Evolutionary conservation across 2,329 filamentous ascomycete genomes (phyloP), one percentile per base, ranked within the genome.

Genomic region (Fusarium kyushuense): DNA sequence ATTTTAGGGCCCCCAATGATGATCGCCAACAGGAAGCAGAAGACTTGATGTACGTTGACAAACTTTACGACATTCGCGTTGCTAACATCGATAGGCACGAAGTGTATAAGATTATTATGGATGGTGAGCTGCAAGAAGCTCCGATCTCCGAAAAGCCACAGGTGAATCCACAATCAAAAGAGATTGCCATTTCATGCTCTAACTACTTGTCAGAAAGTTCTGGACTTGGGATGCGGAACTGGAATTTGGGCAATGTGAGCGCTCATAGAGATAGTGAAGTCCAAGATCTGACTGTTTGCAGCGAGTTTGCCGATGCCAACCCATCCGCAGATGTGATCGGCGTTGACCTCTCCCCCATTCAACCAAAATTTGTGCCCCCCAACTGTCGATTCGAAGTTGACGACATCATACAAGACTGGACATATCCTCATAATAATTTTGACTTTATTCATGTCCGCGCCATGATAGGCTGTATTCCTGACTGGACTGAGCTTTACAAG

Each of bases 321-420:
- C 84, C 84, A 21, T 74, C 80, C 53, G 81, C 76, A 40, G 79
- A 75, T 78, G 86, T 77, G 4, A 81, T 83, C 38, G 87, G 86
- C 12, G 84, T 85, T 4, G 87, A 89, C 67, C 79, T 89, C 3
- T 87, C 84, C 16, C 86, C 87, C 1, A 86, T 87, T 16, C 87
- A 89, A 61, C 86, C 86, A 4, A 78, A 78, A 17, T 86, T 79
- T 75, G 83, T 89, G 0, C 87, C 88, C 1, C 81, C 83, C 17
- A 91, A 91, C 70, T 87, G 89, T 54, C 84, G 85, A 62, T 91
- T 90, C 58, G 82, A 89, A 55, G 83, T 90, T 38, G 89, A 91
- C 74, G 88, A 91, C 66, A 83, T 87, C 33, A 86, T 86, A 65
- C 81, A 76, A 19, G 74, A 79, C 7, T 83, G 80, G 80, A 86